Percentiles rank a stretch among this genome's conserved stretches.
Conservation (phyloP, 2,329 filamentous ascomycete species). For the Fusarium dlaminii region DNA sequence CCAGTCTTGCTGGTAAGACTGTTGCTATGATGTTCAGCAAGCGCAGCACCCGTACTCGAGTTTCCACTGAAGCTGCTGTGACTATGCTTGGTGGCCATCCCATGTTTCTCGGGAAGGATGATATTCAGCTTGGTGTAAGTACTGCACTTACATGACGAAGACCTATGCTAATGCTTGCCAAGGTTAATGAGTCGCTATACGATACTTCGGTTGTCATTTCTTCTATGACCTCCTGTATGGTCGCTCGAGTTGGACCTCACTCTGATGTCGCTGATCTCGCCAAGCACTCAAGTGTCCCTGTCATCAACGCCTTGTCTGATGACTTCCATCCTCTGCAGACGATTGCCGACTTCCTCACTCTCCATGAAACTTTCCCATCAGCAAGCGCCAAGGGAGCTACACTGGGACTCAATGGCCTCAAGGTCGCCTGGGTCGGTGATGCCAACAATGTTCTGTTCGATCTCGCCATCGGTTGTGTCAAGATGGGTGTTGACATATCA, state of each 20-base stretch:
- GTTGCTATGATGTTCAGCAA: slow-evolving; percentile 98
- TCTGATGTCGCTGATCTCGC: slow-evolving; percentile 78
- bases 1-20: slow-evolving; percentile 76
- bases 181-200: slow-evolving; percentile 93
- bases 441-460: slow-evolving; percentile 98
- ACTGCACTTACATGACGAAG: not conserved
- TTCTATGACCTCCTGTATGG: slow-evolving; percentile 88
- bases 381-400: slow-evolving; percentile 48
- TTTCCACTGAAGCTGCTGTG: slow-evolving; percentile 92
- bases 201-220: slow-evolving; percentile 93
- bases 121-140: slow-evolving; percentile 89
- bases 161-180: not conserved
- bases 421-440: slow-evolving; percentile 95
- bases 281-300: slow-evolving; percentile 77
- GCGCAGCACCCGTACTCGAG: slow-evolving; percentile 89
- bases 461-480: slow-evolving; percentile 85
- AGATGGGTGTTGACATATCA: slow-evolving; percentile 85
- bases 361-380: slow-evolving; percentile 78
- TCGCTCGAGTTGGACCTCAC: slow-evolving; percentile 81
- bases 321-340: slow-evolving; percentile 94
- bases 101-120: slow-evolving; percentile 95
- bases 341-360: slow-evolving; percentile 92
- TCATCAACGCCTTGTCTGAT: slow-evolving; percentile 89
- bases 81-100: slow-evolving; percentile 89
- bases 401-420: slow-evolving; percentile 82